phyloP scores from a whole-genome alignment of 306 rosid species.

The Glycine latifolia region DNA sequence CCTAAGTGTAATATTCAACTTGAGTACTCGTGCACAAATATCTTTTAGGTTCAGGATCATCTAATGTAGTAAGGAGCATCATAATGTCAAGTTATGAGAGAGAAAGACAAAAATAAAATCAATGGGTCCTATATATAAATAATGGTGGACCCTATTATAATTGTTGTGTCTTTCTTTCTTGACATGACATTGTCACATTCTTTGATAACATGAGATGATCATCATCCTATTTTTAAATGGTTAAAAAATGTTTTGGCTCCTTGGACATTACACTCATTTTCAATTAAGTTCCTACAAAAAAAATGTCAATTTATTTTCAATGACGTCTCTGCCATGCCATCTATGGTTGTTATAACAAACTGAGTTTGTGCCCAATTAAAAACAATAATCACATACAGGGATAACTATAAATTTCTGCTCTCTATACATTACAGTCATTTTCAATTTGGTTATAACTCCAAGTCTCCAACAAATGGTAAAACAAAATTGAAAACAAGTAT shows the following conservation, averaged over 20 bases:
- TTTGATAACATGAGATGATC: background rate
- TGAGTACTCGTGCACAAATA: background rate
- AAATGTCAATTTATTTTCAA: no score
- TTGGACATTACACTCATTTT: no score
- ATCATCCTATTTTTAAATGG: background rate
- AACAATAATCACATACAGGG: no score
- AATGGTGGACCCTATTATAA: background rate
- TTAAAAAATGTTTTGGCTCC: background rate
- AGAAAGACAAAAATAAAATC: background rate
- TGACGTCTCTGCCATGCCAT: no score
- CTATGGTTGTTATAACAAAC: no score
- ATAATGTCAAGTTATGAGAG: background rate
- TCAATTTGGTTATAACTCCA: background rate
- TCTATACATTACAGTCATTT: background rate
- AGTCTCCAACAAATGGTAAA: background rate
- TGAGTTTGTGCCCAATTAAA: no score
- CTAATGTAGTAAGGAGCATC: background rate
- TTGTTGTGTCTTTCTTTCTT: background rate
- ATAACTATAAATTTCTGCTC: no score
- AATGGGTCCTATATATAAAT: background rate
- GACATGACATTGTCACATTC: background rate
- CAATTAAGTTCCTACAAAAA: no score
- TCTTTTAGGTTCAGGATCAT: background rate
- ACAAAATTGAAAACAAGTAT: conserved; percentile 28
- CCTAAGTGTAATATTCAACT: background rate